Evolutionary conservation across 495 filamentous ascomycete genomes (phyloP), one percentile per base, ranked within the genome.

Genomic region (Hyphodiscus hymeniophilus): DNA sequence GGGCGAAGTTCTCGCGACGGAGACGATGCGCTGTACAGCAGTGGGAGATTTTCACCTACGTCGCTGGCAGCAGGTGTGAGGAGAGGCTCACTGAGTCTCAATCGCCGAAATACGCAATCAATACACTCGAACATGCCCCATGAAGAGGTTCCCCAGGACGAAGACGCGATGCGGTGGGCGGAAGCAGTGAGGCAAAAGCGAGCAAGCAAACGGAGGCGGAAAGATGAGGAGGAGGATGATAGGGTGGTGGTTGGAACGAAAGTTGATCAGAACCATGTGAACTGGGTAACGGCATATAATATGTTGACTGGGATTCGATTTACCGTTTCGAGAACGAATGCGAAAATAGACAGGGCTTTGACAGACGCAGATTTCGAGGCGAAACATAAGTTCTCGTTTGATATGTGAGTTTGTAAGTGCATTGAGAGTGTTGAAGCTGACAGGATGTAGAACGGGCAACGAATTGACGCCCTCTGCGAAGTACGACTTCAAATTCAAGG

Each of bases 401-500:
- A 97, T 67, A 92, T 97, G 54, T 60, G 32, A 57, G 57, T 84
- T 31, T 16, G 24, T 13, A 7, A 8, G 11, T 21, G 26, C 11
- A 35, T 20, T 21, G 32, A 10, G 11, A 38, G 3, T 26, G 38
- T 30, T 15, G 7, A 12, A 26, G 22, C 42, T 59, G 23, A 52
- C 38, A 28, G 13, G n/a, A 42, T 38, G 30, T 40, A 60, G 57
- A 58, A 94, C 91, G 50, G 92, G 92, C 45, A 95, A 95, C 65
- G 92, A 99, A 66, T 71, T 99, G 60, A 95, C 94, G 15, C 92
- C 92, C 17, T 95, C 90, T 46, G 90, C 94, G 54, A 97, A 97
- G 69, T 99, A 99, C 72, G 92, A 99, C 68, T 99, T 97, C 79
- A 99, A 99, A 64, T 99, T 99, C 71, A 99, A 99, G 66, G 92